A percentile compares a stretch with the other conserved stretches of the same genome.
phyloP scores from a whole-genome alignment of 225 moss, liverwort and hornwort genomes.

The Physcomitrium patens region DNA sequence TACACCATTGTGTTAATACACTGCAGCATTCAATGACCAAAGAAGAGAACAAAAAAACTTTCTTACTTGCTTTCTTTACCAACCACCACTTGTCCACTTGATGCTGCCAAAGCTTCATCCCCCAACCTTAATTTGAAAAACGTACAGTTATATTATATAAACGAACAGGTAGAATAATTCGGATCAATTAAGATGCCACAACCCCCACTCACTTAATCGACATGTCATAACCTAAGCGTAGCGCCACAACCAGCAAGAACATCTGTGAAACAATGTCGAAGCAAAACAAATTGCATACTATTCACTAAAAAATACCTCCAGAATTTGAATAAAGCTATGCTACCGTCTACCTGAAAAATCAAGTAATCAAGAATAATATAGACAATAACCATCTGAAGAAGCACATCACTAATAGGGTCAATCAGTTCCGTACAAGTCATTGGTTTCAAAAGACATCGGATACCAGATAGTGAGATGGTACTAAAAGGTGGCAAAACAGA shows the following conservation, averaged over 20 bases:
- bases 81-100: slow-evolving; percentile 99
- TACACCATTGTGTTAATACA: neutral
- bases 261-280: neutral
- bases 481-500: slow-evolving; percentile 3
- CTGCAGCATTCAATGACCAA: neutral
- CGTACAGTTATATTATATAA: neutral
- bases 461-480: neutral
- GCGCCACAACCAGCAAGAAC: slow-evolving; percentile 19
- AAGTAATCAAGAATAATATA: neutral
- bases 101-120: slow-evolving; percentile 88
- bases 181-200: slow-evolving; percentile 25
- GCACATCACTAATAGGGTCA: neutral
- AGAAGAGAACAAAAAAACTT: slow-evolving; percentile 11
- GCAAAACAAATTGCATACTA: slow-evolving; percentile 9
- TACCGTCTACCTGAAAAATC: neutral
- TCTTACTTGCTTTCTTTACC: slow-evolving; percentile 99
- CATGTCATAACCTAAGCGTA: neutral
- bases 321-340: neutral
- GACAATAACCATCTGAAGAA: neutral
- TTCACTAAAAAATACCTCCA: neutral
- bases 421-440: slow-evolving; percentile 10
- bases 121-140: slow-evolving; percentile 65
- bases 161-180: neutral
- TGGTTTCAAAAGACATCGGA: too few species aligned
- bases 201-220: neutral